Evolutionary conservation across 2,329 filamentous ascomycete species (phyloP), one percentile per base, ranked within the genome.

Genomic region (Xylaria sp.): DNA sequence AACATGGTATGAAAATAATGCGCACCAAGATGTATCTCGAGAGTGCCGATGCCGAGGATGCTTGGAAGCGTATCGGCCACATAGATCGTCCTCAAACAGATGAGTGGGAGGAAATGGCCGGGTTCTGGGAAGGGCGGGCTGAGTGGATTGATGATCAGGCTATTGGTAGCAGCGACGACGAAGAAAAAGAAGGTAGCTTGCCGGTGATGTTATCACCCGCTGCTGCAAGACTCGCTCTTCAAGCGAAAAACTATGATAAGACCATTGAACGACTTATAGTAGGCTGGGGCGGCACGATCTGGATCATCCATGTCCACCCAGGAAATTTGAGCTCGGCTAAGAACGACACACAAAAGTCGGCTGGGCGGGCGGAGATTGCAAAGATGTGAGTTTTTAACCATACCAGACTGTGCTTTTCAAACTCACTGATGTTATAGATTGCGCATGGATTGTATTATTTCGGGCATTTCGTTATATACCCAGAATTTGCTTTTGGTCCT

Each of bases 1-100:
- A 99, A 80, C 92, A 97, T 76, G 96, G 96, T 3, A 97, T 98
- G 78, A 98, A 98, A 79, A 96, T 99, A 69, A 98, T 98, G 94
- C 89, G 96, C 44, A 93, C 93, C 4, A 93, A 96, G 78, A 78
- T 97, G 23, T 89, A 94, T 73, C 85, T 98, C 5, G 93, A 97
- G 5, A 90, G 85, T 70, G 86, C 86, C 13, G 92, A 97, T 76
- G 83, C 87, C 1, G 94, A 98, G 18, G 90, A 92, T 72, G 93
- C 94, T 2, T 99, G 97, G 97, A 97, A 96, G 80, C 88, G 95
- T 10, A 93, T 99, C 71, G 94, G 93, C 27, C 95, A 98, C 78
- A 91, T 97, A 69, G 94, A 97, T 77, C 89, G 94, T 51, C 96
- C 96, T 1, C 92, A 93, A 75, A 92, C 92, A 5, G 90, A 92